Evolutionary conservation across 2,329 filamentous ascomycete species (phyloP), one percentile per base, ranked within the genome.

Genomic region (Talaromyces islandicus): DNA sequence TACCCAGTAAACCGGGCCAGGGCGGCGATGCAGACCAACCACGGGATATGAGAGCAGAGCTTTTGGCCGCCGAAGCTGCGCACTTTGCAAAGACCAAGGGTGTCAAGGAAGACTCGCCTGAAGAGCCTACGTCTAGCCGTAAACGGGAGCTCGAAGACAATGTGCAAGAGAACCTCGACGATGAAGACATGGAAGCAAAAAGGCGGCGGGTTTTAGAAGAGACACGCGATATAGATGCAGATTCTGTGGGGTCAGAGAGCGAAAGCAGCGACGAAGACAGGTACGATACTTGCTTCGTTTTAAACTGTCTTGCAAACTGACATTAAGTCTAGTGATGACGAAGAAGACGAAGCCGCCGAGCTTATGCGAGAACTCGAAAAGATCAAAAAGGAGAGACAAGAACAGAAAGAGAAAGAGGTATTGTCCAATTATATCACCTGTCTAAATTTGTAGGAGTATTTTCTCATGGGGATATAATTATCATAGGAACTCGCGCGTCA

Each of bases 291-390:
- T 46, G 51, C 46, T 5, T 12, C 4, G 24, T 24, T 46, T 21
- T 5, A 7, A 4, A 19, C 4, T 35, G 35, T 32, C 2, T 12
- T 56, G 25, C 53, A 71, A 29, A 35, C 32, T 57, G 32, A 57
- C 19, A 2, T 17, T 59, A 66, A 77, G 71, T 66, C 48, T 54
- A 87, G 87, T 64, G 85, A 88, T 54, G 85, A 88, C 54, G 85
- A 90, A 57, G 89, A 92, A 66, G 91, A 96, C 66, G 90, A 93
- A 68, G 89, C 91, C 5, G 92, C 91, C 0, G 91, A 95, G 72
- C 79, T 99, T 64, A 90, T 96, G 83, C 85, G 93, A 50, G 94
- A 99, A 73, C 78, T 99, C 52, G 93, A 96, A 71, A 94, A 96
- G 73, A 96, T 99, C 73, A 91, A 95, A 73, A 87, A 86, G 63